Conservation (phyloP, 1,284 basidiomycete species). For the Cryptococcus deneoformans region DNA sequence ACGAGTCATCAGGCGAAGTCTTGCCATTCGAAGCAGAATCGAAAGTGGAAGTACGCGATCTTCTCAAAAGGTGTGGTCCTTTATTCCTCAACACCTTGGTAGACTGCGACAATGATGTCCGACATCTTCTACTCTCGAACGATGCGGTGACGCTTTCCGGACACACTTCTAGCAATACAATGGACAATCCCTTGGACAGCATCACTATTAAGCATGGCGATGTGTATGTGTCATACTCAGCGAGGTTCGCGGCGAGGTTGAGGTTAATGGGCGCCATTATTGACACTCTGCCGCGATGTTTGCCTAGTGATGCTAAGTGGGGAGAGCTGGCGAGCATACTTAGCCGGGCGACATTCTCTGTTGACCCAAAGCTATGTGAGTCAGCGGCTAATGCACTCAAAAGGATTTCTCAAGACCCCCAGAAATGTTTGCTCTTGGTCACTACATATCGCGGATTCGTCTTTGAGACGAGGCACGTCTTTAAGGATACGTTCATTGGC, state of each 20-base stretch:
- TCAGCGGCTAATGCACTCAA: conserved; percentile 67
- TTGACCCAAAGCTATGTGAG: conserved; percentile 71
- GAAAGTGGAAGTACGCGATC: conserved; percentile 71
- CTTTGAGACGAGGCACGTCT: conserved; percentile 67
- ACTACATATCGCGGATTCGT: conserved; percentile 70
- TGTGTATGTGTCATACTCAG: conserved; percentile 68
- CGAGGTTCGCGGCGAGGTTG: conserved; percentile 63
- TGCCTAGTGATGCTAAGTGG: conserved; percentile 57
- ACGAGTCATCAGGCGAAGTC: conserved; percentile 65
- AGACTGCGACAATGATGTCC: conserved; percentile 66
- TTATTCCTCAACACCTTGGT: conserved; percentile 63
- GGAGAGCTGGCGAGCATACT: conserved; percentile 74
- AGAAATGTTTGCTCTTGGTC: conserved; percentile 62
- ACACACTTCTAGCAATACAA: conserved; percentile 56
- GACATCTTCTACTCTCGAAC: conserved; percentile 76
- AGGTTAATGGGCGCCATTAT: conserved; percentile 74
- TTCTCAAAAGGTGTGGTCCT: conserved; percentile 65
- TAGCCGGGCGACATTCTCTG: conserved; percentile 74
- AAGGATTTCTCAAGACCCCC: conserved; percentile 66
- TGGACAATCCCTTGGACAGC: conserved; percentile 38
- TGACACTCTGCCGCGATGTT: conserved; percentile 78
- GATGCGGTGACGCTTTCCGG: conserved; percentile 69
- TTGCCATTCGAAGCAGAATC: conserved; percentile 57
- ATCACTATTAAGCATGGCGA: conserved; percentile 60
- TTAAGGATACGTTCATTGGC: conserved; percentile 63